phyloP scores from a whole-genome alignment of 164 flowering plant species.

The Annona squamosa region DNA sequence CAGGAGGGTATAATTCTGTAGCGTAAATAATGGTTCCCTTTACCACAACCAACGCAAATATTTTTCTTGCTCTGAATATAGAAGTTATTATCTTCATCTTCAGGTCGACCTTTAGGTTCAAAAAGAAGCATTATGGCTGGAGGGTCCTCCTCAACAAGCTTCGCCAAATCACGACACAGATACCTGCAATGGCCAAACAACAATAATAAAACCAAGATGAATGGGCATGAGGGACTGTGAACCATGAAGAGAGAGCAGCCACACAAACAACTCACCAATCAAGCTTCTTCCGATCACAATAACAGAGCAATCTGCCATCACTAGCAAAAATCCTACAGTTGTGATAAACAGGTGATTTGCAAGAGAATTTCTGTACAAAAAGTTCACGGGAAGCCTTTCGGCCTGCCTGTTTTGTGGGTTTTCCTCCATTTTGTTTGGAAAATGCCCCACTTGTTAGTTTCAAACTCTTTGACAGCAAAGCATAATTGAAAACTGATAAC shows the following conservation, averaged over 20 bases:
- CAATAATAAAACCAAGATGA: slow-evolving; percentile 1
- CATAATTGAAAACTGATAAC: slow-evolving; percentile 58
- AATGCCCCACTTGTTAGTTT: slow-evolving; percentile 25
- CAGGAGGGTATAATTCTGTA: slow-evolving; percentile 97
- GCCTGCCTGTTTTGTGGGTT: slow-evolving; percentile 33
- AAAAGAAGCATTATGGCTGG: slow-evolving; percentile 92
- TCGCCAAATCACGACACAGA: slow-evolving; percentile 65
- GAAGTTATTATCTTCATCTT: slow-evolving; percentile 93
- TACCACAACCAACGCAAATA: slow-evolving; percentile 97
- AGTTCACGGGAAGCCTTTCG: slow-evolving; percentile 67
- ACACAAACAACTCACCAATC: slow-evolving; percentile 74
- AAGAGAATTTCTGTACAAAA: slow-evolving; percentile 89
- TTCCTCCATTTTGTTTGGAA: slow-evolving; percentile 44
- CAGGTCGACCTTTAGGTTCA: slow-evolving; percentile 99
- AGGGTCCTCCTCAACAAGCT: slow-evolving; percentile 75
- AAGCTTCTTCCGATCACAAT: slow-evolving; percentile 89
- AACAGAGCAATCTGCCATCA: slow-evolving; percentile 92
- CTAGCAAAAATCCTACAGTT: slow-evolving; percentile 92
- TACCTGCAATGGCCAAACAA: slow-evolving; percentile 47
- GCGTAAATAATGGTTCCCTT: slow-evolving; percentile 80
- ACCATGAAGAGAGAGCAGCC: background rate
- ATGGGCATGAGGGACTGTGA: background rate
- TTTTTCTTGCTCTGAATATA: slow-evolving; percentile 92
- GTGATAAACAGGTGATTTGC: slow-evolving; percentile 97
- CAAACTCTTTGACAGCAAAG: slow-evolving; percentile 43